Evolutionary conservation across 2,329 filamentous ascomycete genomes (phyloP).

Genomic region (Huntiella savannae): DNA sequence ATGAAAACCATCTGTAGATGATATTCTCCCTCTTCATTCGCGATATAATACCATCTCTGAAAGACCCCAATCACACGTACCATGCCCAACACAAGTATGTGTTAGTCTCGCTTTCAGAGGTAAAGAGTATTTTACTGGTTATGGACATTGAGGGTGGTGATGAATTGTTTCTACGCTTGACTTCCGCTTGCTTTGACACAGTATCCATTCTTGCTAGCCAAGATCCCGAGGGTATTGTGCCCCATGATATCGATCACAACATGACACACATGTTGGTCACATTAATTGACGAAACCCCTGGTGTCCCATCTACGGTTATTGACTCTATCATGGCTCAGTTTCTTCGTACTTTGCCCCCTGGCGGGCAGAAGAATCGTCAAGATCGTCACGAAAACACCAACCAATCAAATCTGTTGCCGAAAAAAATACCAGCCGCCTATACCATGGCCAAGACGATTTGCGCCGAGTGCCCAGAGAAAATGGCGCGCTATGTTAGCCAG

Average conservation of each 20-base stretch:
- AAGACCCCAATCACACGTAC: conserved; percentile 74
- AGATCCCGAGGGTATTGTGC: conserved; percentile 59
- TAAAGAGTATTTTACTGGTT: conserved; percentile 85
- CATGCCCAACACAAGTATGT: conserved; percentile 87
- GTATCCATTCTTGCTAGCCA: conserved; percentile 61
- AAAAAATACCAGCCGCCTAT: conserved; percentile 81
- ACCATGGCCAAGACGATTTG: conserved; percentile 93
- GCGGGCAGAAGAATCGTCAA: conserved; percentile 36
- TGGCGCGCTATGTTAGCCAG: conserved; percentile 83
- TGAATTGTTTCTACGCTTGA: conserved; percentile 59
- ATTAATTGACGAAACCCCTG: conserved; percentile 68
- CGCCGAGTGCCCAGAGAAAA: conserved; percentile 74
- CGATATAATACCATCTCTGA: conserved; percentile 64
- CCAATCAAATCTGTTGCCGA: conserved; percentile 67
- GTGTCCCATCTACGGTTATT: conserved; percentile 62
- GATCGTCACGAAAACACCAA: conserved; percentile 44
- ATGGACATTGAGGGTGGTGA: conserved; percentile 74
- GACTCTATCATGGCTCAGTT: conserved; percentile 95
- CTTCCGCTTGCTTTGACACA: conserved; percentile 81
- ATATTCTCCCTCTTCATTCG: conserved; percentile 82
- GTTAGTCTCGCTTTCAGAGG: conserved; percentile 68
- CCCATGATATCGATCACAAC: conserved; percentile 84
- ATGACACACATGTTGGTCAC: conserved; percentile 73
- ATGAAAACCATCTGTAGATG: conserved; percentile 34
- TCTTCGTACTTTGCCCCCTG: conserved; percentile 61